Evolutionary conservation across 441 rosid genomes (phyloP).

Genomic region (Biscutella auriculata): DNA sequence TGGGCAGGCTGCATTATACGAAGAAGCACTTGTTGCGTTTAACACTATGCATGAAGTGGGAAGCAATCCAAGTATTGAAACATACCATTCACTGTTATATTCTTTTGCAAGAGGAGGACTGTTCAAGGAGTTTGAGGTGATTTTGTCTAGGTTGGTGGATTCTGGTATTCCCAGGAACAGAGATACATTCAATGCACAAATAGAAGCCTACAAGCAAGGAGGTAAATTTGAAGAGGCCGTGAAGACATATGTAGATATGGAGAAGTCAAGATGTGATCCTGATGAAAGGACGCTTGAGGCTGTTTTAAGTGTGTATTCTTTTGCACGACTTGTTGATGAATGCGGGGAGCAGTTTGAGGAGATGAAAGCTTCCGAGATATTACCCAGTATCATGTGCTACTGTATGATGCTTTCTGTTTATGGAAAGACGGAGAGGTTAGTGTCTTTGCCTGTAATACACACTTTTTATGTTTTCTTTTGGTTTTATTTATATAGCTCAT

Average conservation of each 20-base stretch:
- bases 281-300: conserved; percentile 89
- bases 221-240: conserved; percentile 88
- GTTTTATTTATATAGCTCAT: neutral
- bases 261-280: conserved; percentile 66
- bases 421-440: conserved; percentile 74
- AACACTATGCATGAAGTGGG: conserved; percentile 85
- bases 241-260: conserved; percentile 78
- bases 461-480: conserved; percentile 3
- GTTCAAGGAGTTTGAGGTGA: conserved; percentile 59
- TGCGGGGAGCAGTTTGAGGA: conserved; percentile 85
- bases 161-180: conserved; percentile 47
- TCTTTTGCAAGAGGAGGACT: conserved; percentile 83
- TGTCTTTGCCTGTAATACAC: conserved; percentile 11
- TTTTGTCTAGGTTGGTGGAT: conserved; percentile 54
- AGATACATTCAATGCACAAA: conserved; percentile 71
- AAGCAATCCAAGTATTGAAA: conserved; percentile 64
- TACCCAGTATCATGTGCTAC: conserved; percentile 83
- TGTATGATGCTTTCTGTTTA: conserved; percentile 91
- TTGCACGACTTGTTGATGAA: conserved; percentile 84
- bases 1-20: conserved; percentile 85
- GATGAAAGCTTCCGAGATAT: conserved; percentile 66
- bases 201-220: conserved; percentile 88
- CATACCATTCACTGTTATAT: conserved; percentile 65
- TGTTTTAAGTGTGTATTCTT: conserved; percentile 73
- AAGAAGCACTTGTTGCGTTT: conserved; percentile 77